Percentiles rank a stretch among this genome's conserved stretches.
These are phyloP conservation scores for Ambrosia trifida DNA, from an alignment of 129 eudicot genomes.

Conservation along the genomic window DNA sequence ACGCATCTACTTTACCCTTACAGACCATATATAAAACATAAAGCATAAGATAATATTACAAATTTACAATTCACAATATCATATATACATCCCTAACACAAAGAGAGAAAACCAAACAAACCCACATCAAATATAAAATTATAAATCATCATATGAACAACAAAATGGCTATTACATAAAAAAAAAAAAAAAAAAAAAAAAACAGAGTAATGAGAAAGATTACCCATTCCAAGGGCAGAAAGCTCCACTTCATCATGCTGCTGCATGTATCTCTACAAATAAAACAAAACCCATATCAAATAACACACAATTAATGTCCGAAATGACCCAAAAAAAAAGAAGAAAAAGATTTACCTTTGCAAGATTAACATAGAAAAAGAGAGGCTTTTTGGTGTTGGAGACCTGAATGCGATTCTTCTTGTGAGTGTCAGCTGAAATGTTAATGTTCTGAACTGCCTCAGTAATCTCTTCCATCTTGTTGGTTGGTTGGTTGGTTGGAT, in stretches of 20 bases:
- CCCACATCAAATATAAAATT: no score
- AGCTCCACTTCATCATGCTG: conserved; percentile 77
- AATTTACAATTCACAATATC: no score
- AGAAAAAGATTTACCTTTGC: conserved; percentile 49
- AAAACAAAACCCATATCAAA: neutral
- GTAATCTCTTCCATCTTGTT: conserved; percentile 53
- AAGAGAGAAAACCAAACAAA: no score
- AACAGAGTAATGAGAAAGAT: conserved; percentile 2
- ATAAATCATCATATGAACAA: neutral
- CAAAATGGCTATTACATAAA: conserved; percentile 5
- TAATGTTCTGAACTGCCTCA: conserved; percentile 40
- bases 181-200: neutral
- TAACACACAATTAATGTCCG: neutral
- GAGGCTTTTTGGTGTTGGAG: conserved; percentile 81
- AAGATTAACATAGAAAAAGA: conserved; percentile 72
- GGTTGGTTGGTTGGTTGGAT: no score
- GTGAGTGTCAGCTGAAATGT: conserved; percentile 30
- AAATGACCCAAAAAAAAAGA: neutral
- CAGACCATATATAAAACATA: neutral
- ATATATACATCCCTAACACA: no score
- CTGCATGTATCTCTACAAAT: conserved; percentile 69
- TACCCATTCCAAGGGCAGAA: conserved; percentile 79
- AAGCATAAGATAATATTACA: neutral
- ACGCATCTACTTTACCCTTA: neutral
- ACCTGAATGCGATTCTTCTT: conserved; percentile 73